phyloP scores from a whole-genome alignment of 1,284 basidiomycete species.

The Wallemia mellicola region DNA sequence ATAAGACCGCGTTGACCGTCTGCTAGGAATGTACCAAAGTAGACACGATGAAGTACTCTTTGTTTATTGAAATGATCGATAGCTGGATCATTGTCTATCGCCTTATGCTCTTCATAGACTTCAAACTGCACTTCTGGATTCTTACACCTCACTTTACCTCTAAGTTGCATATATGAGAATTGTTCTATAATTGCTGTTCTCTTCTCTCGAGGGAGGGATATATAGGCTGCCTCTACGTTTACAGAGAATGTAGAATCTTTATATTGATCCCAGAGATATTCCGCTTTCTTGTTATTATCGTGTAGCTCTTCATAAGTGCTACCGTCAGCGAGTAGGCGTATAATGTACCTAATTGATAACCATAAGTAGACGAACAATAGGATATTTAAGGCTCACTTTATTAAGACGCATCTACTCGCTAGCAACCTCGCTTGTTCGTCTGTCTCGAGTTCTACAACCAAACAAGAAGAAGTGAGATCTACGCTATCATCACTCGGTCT shows the following conservation, averaged over 20 bases:
- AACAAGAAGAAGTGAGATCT: neutral
- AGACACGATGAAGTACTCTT: neutral
- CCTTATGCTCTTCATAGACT: slow-evolving; percentile 41
- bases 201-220: slow-evolving; percentile 32
- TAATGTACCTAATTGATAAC: no score
- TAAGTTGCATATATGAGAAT: slow-evolving; percentile 58
- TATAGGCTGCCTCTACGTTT: slow-evolving; percentile 42
- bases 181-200: slow-evolving; percentile 41
- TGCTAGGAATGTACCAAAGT: slow-evolving; percentile 1
- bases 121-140: slow-evolving; percentile 45
- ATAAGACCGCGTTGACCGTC: slow-evolving; percentile 37
- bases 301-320: slow-evolving; percentile 40
- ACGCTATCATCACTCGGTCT: neutral
- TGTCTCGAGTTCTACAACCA: neutral
- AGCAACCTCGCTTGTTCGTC: neutral
- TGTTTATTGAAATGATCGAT: neutral
- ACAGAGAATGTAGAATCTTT: slow-evolving; percentile 49
- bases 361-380: no score
- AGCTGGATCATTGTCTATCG: neutral
- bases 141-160: slow-evolving; percentile 56
- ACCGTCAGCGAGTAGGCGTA: neutral
- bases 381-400: no score
- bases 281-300: slow-evolving; percentile 21
- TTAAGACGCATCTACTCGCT: neutral
- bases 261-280: slow-evolving; percentile 29